Evolutionary conservation across 371 early-diverging fungal genomes (phyloP), one percentile per base, ranked within the genome.

Genomic region (Syncephalastrum contaminatum): DNA sequence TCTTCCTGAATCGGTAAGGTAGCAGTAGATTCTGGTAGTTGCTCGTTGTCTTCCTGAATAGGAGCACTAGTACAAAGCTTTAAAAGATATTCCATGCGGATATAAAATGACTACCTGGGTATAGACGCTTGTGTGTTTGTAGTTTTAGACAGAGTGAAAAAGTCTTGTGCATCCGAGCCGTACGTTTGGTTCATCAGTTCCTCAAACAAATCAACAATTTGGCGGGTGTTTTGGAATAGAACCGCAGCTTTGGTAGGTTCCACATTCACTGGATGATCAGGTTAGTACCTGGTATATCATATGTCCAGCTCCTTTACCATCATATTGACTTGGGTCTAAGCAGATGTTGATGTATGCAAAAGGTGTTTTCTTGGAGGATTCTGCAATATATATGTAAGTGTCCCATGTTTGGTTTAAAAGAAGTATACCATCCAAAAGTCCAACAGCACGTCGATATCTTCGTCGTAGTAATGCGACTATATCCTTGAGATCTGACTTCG

Each of bases 181-280:
- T 69, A 69, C 3, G 56, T 22, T 40, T 48, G 44, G 22, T 64
- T 53, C 18, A 77, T 22, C 6, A 72, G 41, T 0, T 36, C 43
- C 25, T 70, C 58, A 0, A 72, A 25, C 1, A 65, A 25, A 25
- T 64, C 51, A 7, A 65, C 20, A 1, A 77, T 51, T 4, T 30
- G 25, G 43, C 67, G 56, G 20, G 67, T 67, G 5, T 72, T 44
- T 19, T 74, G 78, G 22, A 77, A 58, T 4, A 70, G 44, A 13
- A 77, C 61, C 0, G 60, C 67, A 21, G 58, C 63, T 30, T 77
- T 77, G 47, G 59, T 62, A 1, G 78, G 78, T 22, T 77, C 78
- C 16, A 77, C 43, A 50, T 77, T 77, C 7, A 77, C 78, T 77
- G 18, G 14, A 7, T 20, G 25, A 12, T 30, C 36, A 30, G 10